Evolutionary conservation across 2,329 filamentous ascomycete species (phyloP), one percentile per base, ranked within the genome.

Genomic region (Nigrospora oryzae): DNA sequence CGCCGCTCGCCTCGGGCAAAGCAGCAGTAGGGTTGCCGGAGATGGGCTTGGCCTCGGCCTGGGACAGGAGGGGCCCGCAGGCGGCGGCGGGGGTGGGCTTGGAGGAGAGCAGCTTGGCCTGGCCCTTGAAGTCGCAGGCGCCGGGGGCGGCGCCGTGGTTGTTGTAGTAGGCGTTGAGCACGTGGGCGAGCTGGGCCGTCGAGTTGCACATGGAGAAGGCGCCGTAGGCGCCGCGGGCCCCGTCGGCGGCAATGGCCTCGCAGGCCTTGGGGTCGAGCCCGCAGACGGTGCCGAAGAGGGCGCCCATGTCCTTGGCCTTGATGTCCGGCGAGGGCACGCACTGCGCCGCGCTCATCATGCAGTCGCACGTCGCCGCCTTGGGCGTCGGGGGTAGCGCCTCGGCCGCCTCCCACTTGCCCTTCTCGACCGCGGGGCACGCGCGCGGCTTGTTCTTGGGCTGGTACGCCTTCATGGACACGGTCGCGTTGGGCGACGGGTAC

Each of bases 321-420:
- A 82, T 63, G 47, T 61, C 63, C 46, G 69, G 59, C 40, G 73
- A 70, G 47, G 81, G 74, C 17, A 71, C 67, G 61, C 84, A 89
- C 52, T 67, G 69, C 43, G 87, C 69, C 28, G 77, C 76, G 50
- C 74, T 67, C 57, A 75, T 70, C 83, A 87, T 86, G 73, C 84
- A 88, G 47, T 63, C 58, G 71, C 84, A 88, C 32, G 85, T 73
- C 33, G 79, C 62, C 40, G 73, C 58, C 64, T 88, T 84, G 53
- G 82, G 81, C 30, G 73, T 73, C n/a, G 83, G 84, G 42, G 84
- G 84, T 33, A 88, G 81, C 42, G 69, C 70, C 38, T 68, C 67
- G 38, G 83, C 81, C 46, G 71, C 68, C 17, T 42, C 36, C 83
- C 84, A 88, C 53, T n/a, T 28, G 36, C 37, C 44, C 31, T 67